Conservation (phyloP, 768 basidiomycete species). For the Termitomyces sp. region DNA sequence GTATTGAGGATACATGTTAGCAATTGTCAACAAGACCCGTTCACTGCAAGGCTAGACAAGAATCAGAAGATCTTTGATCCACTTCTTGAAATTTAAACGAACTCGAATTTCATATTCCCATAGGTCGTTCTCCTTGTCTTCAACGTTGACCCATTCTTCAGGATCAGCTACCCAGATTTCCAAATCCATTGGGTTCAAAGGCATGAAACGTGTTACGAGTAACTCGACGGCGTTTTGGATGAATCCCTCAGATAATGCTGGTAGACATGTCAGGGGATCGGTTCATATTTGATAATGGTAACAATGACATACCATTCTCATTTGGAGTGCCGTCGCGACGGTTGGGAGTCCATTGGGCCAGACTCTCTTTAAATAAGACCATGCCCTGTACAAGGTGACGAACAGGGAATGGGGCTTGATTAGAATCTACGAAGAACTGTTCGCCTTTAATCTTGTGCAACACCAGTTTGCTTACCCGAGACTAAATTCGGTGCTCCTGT, state of each 20-base stretch:
- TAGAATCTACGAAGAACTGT: conserved; percentile 45
- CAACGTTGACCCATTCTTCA: conserved; percentile 91
- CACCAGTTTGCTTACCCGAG: conserved; percentile 41
- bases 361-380: conserved; percentile 81
- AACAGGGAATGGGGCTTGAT: conserved; percentile 66
- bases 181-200: conserved; percentile 77
- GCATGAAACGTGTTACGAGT: conserved; percentile 82
- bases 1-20: conserved; percentile 63
- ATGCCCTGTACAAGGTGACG: conserved; percentile 81
- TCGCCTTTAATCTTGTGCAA: background rate
- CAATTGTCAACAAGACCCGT: conserved; percentile 81
- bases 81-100: conserved; percentile 20
- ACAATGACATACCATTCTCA: conserved; percentile 44
- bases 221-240: conserved; percentile 72
- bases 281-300: background rate
- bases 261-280: conserved; percentile 4
- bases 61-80: background rate
- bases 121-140: conserved; percentile 86
- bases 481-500: conserved; percentile 48
- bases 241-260: conserved; percentile 65
- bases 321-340: conserved; percentile 60
- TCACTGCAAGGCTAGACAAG: conserved; percentile 80
- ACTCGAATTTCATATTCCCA: conserved; percentile 95
- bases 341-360: conserved; percentile 71
- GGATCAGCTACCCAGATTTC: conserved; percentile 85